Evolutionary conservation across 768 basidiomycete species (phyloP).

Genomic region (Boletus sp.): DNA sequence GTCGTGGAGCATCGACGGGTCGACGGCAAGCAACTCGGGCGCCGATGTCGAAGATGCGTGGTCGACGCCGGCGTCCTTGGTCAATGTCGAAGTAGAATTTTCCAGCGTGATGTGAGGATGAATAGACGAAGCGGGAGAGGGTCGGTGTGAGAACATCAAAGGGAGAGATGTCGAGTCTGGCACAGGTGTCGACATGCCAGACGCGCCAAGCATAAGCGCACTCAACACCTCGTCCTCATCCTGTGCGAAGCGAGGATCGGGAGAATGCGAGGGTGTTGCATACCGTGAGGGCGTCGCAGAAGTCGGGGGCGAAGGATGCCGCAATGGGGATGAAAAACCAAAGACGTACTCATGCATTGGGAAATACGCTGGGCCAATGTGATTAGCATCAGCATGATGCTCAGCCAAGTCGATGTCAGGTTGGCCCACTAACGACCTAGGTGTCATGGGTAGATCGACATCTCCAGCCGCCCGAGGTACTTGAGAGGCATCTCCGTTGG

Average conservation of each 20-base stretch:
- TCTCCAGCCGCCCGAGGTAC: background rate
- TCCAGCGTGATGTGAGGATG: background rate
- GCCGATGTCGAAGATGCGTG: background rate
- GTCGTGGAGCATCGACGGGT: constrained; percentile 14
- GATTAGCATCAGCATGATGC: background rate
- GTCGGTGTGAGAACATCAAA: background rate
- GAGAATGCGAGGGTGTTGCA: constrained; percentile 11
- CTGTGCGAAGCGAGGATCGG: background rate
- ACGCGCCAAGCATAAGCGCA: constrained; percentile 15
- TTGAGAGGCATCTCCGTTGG: background rate
- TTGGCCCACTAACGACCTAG: background rate
- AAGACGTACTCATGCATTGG: background rate
- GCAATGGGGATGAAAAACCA: background rate
- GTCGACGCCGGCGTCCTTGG: background rate
- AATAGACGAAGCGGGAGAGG: constrained; percentile 3
- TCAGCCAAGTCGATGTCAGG: background rate
- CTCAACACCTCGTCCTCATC: constrained; percentile 26
- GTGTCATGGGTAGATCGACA: background rate
- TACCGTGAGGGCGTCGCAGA: constrained; percentile 1
- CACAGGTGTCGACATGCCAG: constrained; percentile 12
- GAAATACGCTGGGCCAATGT: background rate
- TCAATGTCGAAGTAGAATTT: background rate
- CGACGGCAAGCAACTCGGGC: background rate
- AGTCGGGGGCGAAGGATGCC: background rate
- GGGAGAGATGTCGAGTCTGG: background rate